phyloP scores from a whole-genome alignment of 192 early-diverging fungal species.

The Coemansia erecta region DNA sequence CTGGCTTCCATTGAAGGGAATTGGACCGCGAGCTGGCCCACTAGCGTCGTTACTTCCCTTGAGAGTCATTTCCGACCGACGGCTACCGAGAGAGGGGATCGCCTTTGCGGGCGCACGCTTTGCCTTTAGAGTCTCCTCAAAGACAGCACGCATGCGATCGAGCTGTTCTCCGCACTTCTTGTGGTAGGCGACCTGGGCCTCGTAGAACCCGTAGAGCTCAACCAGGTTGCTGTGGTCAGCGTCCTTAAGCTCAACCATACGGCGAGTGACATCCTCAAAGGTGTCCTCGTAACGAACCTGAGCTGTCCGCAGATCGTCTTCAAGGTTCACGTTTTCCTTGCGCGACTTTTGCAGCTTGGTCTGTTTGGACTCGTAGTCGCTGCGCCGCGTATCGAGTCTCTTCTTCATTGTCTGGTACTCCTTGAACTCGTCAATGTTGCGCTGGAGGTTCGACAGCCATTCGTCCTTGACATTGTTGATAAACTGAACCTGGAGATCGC shows the following conservation, averaged over 20 bases:
- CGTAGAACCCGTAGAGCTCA: constrained; percentile 54
- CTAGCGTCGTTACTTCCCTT: constrained; percentile 16
- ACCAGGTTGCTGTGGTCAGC: constrained; percentile 66
- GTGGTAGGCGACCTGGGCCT: constrained; percentile 51
- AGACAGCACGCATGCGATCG: constrained; percentile 18
- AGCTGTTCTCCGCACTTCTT: constrained; percentile 36
- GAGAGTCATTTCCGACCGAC: constrained; percentile 30
- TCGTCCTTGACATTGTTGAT: constrained; percentile 57
- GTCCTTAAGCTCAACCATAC: constrained; percentile 82
- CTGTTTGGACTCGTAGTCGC: constrained; percentile 91
- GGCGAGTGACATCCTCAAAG: constrained; percentile 64
- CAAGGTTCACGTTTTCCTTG: constrained; percentile 87
- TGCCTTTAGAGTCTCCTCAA: constrained; percentile 39
- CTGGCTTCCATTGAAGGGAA: constrained; percentile 22
- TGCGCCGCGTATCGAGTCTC: constrained; percentile 83
- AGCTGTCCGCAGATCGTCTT: constrained; percentile 85
- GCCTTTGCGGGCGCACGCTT: constrained; percentile 34
- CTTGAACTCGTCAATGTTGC: constrained; percentile 53
- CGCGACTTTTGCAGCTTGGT: constrained; percentile 86
- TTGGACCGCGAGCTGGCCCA: constrained; percentile 18
- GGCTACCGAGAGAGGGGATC: constrained; percentile 16
- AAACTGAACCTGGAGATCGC: constrained; percentile 46
- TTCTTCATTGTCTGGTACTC: constrained; percentile 65
- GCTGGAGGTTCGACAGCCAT: constrained; percentile 49
- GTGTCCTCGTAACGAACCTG: constrained; percentile 95